A percentile compares a stretch with the other conserved stretches of the same genome.
phyloP scores from a whole-genome alignment of 768 basidiomycete species.

The Mycena belliarum region DNA sequence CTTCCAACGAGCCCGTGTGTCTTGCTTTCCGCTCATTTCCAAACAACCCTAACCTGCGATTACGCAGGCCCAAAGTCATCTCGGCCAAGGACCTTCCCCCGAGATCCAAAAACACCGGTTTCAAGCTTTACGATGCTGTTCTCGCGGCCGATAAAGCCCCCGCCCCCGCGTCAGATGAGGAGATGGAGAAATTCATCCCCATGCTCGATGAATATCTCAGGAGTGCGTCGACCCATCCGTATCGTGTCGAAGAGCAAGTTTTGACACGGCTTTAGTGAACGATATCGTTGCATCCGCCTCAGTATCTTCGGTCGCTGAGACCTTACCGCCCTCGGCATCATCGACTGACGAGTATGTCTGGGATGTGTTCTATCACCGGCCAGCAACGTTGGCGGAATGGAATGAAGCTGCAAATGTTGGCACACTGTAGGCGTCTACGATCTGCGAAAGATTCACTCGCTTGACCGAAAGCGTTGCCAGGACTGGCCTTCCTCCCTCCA shows the following conservation, averaged over 20 bases:
- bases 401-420: conserved; percentile 57
- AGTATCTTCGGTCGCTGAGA: neutral
- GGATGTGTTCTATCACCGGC: conserved; percentile 81
- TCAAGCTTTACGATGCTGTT: conserved; percentile 77
- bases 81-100: conserved; percentile 49
- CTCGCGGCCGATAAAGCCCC: conserved; percentile 36
- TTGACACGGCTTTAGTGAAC: conserved; percentile 25
- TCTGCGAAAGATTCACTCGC: neutral
- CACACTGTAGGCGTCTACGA: conserved; percentile 52
- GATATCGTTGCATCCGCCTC: conserved; percentile 23
- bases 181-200: conserved; percentile 78
- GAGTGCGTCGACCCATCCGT: conserved; percentile 38
- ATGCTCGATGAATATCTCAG: conserved; percentile 76
- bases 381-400: conserved; percentile 60
- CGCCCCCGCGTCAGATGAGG: conserved; percentile 44
- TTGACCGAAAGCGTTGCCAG: conserved; percentile 39
- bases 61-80: conserved; percentile 54
- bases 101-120: conserved; percentile 37
- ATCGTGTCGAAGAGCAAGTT: neutral
- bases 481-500: conserved; percentile 62
- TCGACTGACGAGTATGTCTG: conserved; percentile 68
- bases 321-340: neutral
- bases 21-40: neutral
- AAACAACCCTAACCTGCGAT: neutral
- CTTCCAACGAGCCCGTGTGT: conserved; percentile 45